Percentiles rank a stretch among this genome's conserved stretches.
Conservation (phyloP, 768 basidiomycete genomes). For the Tulasnella sp. region DNA sequence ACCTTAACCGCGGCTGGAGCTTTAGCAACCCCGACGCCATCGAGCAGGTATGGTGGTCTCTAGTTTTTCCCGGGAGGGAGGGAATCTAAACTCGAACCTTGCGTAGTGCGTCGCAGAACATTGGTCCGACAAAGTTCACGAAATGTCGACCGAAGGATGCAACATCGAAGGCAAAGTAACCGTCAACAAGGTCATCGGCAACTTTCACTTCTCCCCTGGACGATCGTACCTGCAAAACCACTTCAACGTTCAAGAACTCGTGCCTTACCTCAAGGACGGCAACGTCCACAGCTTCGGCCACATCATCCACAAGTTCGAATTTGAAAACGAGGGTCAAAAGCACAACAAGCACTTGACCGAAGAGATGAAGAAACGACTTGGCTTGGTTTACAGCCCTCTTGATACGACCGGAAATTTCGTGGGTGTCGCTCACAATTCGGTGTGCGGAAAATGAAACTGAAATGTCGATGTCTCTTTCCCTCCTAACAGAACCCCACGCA, state of each 20-base stretch:
- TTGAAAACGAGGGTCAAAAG: constrained; percentile 43
- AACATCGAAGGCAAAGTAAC: constrained; percentile 84
- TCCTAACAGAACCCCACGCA: constrained; percentile 55
- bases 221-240: constrained; percentile 85
- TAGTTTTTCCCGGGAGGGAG: neutral
- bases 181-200: constrained; percentile 95
- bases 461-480: constrained; percentile 5
- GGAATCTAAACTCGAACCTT: neutral
- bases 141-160: constrained; percentile 91
- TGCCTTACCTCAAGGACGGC: constrained; percentile 85
- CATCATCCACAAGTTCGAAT: constrained; percentile 68
- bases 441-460: neutral
- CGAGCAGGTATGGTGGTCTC: constrained; percentile 64
- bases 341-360: constrained; percentile 25
- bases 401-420: constrained; percentile 49
- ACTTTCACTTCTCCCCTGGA: constrained; percentile 90
- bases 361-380: constrained; percentile 48
- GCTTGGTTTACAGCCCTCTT: constrained; percentile 68
- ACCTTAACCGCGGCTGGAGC: constrained; percentile 90
- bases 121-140: constrained; percentile 88
- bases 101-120: constrained; percentile 85
- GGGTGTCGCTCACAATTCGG: constrained; percentile 30
- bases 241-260: constrained; percentile 76
- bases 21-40: constrained; percentile 84
- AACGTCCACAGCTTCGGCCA: constrained; percentile 94